Evolutionary conservation across 148 eudicot species (phyloP).

Genomic region (Rhododendron mucronatum): DNA sequence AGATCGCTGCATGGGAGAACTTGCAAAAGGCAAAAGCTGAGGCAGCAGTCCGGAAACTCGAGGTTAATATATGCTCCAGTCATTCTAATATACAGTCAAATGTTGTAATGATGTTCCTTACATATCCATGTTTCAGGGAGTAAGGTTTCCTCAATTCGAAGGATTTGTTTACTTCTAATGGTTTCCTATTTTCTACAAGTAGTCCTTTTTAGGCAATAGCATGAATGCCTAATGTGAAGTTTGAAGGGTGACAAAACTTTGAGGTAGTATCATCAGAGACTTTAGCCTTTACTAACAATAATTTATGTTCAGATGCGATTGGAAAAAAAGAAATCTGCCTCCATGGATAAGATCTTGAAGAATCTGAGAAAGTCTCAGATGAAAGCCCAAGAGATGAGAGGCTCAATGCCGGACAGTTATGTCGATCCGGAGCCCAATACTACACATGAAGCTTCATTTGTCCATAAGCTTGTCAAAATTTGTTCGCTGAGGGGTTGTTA

Average conservation of each 20-base stretch:
- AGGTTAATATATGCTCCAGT: constrained; percentile 32
- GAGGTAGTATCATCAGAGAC: background rate
- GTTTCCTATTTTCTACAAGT: background rate
- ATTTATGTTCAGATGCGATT: constrained; percentile 57
- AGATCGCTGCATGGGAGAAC: constrained; percentile 80
- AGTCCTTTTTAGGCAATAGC: background rate
- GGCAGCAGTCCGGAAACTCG: constrained; percentile 67
- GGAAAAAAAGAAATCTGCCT: constrained; percentile 63
- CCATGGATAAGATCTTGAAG: constrained; percentile 66
- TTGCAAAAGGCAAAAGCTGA: constrained; percentile 92
- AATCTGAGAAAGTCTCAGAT: constrained; percentile 52
- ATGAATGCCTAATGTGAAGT: background rate
- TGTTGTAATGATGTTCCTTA: background rate
- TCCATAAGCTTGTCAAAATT: constrained; percentile 27
- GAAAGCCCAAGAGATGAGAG: constrained; percentile 75
- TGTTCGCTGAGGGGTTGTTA: constrained; percentile 27
- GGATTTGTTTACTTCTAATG: background rate
- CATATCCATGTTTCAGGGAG: background rate
- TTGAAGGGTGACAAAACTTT: background rate
- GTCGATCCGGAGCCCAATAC: constrained; percentile 16
- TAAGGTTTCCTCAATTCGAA: background rate
- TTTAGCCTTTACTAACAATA: background rate
- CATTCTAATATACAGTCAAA: background rate
- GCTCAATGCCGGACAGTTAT: constrained; percentile 22
- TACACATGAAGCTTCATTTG: constrained; percentile 19